A percentile compares a stretch with the other conserved stretches of the same genome.
These are phyloP conservation scores for Leishmania braziliensis DNA, from an alignment of 208 protist species.

Conservation along the genomic window DNA sequence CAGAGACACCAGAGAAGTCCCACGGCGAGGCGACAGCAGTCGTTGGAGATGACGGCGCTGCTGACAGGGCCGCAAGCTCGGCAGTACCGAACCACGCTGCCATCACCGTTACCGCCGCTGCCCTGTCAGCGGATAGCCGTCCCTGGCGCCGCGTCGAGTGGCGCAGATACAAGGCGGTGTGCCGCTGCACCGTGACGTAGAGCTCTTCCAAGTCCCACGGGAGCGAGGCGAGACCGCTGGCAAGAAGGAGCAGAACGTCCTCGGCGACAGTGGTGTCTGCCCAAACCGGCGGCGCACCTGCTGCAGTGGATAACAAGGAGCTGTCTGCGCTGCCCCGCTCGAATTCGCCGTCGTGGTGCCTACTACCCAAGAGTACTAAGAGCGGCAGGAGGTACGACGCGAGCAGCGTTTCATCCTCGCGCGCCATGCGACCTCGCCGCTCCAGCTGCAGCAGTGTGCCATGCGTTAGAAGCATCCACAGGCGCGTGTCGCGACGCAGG, in stretches of 20 bases:
- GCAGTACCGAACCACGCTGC: slow-evolving; percentile 16
- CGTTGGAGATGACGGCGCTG: not conserved
- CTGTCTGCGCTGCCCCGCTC: not conserved
- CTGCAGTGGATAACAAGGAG: not conserved
- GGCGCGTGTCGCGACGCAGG: slow-evolving; percentile 32
- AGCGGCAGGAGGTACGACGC: slow-evolving; percentile 34
- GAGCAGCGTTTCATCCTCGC: slow-evolving; percentile 37
- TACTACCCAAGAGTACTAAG: slow-evolving; percentile 11
- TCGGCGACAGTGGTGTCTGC: not conserved
- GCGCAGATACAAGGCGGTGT: slow-evolving; percentile 25
- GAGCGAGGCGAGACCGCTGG: slow-evolving; percentile 25
- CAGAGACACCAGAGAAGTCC: not conserved
- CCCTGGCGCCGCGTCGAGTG: not conserved
- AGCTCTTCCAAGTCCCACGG: slow-evolving; percentile 45
- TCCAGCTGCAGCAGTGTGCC: slow-evolving; percentile 42
- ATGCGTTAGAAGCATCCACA: slow-evolving; percentile 50
- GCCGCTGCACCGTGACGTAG: slow-evolving; percentile 41
- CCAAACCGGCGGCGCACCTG: slow-evolving; percentile 3
- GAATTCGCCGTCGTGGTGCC: not conserved
- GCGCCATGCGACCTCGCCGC: slow-evolving; percentile 35
- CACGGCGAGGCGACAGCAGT: slow-evolving; percentile 5
- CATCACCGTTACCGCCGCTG: slow-evolving; percentile 10
- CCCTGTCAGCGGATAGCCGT: not conserved
- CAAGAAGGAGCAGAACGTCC: slow-evolving; percentile 27
- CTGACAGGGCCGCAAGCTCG: not conserved